Conservation (phyloP, 2,329 filamentous ascomycete genomes). For the Trichophyton mentagrophytes region DNA sequence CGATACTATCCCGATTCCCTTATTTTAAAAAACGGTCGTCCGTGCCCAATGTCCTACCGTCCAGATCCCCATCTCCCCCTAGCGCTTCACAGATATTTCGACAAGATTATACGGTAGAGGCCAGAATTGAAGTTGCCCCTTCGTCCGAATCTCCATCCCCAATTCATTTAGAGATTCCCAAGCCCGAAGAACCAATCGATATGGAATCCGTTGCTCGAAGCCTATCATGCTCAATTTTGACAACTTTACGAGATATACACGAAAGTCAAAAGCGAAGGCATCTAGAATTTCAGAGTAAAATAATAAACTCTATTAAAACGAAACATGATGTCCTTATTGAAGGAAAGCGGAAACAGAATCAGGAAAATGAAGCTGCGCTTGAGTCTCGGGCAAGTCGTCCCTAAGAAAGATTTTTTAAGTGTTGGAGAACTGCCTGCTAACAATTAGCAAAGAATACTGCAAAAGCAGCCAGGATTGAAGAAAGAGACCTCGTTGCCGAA, state of each 20-base stretch:
- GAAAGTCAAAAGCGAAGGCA: slow-evolving; percentile 9
- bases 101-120: not conserved
- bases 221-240: slow-evolving; percentile 20
- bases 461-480: slow-evolving; percentile 28
- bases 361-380: slow-evolving; percentile 24
- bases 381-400: slow-evolving; percentile 25
- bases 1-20: slow-evolving; percentile 9
- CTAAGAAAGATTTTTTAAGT: not conserved
- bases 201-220: slow-evolving; percentile 25
- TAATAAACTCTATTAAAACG: slow-evolving; percentile 20
- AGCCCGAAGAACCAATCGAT: slow-evolving; percentile 23
- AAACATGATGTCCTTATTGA: slow-evolving; percentile 22
- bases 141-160: not conserved
- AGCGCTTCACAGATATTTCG: not conserved
- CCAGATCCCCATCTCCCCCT: not conserved
- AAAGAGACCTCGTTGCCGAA: slow-evolving; percentile 33
- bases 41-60: not conserved
- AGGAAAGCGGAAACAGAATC: slow-evolving; percentile 21
- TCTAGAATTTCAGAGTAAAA: slow-evolving; percentile 21
- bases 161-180: not conserved
- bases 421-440: slow-evolving; percentile 1
- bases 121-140: not conserved
- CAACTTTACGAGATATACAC: slow-evolving; percentile 7
- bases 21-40: slow-evolving; percentile 8
- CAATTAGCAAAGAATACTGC: slow-evolving; percentile 22